Evolutionary conservation across 2,329 filamentous ascomycete genomes (phyloP).

Genomic region (Amphichorda felina): DNA sequence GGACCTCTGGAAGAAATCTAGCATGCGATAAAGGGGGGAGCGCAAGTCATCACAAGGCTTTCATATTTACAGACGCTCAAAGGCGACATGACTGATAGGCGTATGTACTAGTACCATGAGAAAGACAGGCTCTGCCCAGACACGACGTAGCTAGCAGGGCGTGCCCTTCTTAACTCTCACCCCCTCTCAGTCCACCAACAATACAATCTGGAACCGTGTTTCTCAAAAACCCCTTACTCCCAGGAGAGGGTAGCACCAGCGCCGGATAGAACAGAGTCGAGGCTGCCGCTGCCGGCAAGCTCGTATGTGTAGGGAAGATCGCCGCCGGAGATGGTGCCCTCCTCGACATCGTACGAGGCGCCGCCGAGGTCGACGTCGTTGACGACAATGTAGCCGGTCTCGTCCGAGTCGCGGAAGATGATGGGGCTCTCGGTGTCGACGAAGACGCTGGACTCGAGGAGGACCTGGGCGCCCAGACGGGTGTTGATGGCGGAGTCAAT

Average conservation of each 20-base stretch:
- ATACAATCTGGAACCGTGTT: not conserved
- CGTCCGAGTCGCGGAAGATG: constrained; percentile 22
- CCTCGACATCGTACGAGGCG: constrained; percentile 33
- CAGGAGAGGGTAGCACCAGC: constrained; percentile 5
- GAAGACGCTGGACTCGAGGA: constrained; percentile 44
- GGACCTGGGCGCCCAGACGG: constrained; percentile 42
- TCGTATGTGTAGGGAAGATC: constrained; percentile 38
- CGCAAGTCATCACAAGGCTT: not conserved
- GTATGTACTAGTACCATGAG: not conserved
- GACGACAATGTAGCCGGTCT: constrained; percentile 24
- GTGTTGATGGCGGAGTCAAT: constrained; percentile 39
- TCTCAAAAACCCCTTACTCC: not conserved
- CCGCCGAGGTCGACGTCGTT: constrained; percentile 28
- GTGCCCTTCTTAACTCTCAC: too few species aligned
- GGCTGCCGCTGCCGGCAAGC: constrained; percentile 31
- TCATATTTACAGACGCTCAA: not conserved
- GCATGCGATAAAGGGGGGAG: not conserved
- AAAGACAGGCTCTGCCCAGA: too few species aligned
- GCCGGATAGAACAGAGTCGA: constrained; percentile 10
- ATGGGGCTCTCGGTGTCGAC: constrained; percentile 18
- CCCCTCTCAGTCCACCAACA: not conserved
- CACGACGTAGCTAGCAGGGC: not conserved
- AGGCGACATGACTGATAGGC: too few species aligned
- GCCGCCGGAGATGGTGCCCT: constrained; percentile 36
- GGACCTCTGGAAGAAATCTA: not conserved